These are phyloP conservation scores for Cladosporium sp. DNA, from an alignment of 2,329 filamentous ascomycete genomes.

Conservation along the genomic window DNA sequence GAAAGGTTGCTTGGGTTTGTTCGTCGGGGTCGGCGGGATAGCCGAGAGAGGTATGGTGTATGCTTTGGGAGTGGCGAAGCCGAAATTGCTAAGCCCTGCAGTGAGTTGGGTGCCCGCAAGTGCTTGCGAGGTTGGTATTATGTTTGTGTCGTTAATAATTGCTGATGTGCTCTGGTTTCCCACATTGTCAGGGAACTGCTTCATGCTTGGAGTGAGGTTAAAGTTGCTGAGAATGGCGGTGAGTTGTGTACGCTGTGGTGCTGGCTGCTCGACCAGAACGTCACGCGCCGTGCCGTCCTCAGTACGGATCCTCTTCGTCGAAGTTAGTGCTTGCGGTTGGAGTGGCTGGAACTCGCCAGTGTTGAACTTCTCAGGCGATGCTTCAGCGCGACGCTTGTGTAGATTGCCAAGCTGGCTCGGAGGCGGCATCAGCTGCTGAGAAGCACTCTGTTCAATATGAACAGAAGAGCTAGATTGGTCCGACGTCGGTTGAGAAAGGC, in stretches of 20 bases:
- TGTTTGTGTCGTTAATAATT: not conserved
- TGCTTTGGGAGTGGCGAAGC: conserved; percentile 10
- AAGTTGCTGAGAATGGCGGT: conserved; percentile 13
- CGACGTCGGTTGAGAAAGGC: conserved; percentile 17
- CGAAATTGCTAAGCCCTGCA: not conserved
- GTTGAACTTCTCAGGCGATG: conserved; percentile 35
- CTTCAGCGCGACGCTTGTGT: conserved; percentile 31
- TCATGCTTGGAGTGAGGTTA: conserved; percentile 8
- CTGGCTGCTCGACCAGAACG: not conserved
- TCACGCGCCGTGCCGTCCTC: conserved; percentile 7
- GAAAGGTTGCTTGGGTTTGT: conserved; percentile 26
- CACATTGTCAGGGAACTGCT: not conserved
- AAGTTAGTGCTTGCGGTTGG: not conserved
- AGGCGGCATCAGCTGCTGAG: conserved; percentile 12
- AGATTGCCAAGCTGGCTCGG: conserved; percentile 23
- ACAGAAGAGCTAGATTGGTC: not conserved
- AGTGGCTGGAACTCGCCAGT: conserved; percentile 31
- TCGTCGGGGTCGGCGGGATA: not conserved
- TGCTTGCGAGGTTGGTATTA: not conserved
- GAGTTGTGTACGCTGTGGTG: not conserved
- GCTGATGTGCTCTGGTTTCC: not conserved
- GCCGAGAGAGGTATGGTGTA: conserved; percentile 8
- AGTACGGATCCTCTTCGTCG: not conserved
- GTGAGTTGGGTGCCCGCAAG: conserved; percentile 5
- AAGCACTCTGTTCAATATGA: not conserved